Evolutionary conservation across 768 basidiomycete species (phyloP), one percentile per base, ranked within the genome.

Genomic region (Boletus sensibilis): DNA sequence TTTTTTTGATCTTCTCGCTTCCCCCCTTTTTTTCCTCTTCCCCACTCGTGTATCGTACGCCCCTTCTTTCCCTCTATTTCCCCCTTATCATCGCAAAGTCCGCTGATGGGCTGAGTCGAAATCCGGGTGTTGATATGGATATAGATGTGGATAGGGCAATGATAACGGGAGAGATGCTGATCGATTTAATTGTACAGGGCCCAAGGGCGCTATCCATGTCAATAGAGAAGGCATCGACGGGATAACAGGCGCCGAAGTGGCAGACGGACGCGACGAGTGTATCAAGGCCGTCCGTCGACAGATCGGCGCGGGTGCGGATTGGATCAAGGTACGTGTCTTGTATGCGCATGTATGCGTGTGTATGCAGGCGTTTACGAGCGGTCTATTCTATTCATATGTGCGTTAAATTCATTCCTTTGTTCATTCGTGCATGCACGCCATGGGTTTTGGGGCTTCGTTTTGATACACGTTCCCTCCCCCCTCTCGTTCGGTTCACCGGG

Each of bases 271-370:
- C 23, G 79, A 78, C 33, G 82, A 75, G 34, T 84, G 85, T 61
- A 65, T 79, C 39, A 76, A 75, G 56, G 84, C 79, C 13, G 82
- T 85, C 6, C 74, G 85, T 27, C 76, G 75, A 55, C 86, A 87
- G 59, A 77, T 87, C 52, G 85, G 85, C 31, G 79, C 82, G 13
- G 84, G 84, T 8, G 81, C 85, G 5, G 86, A 87, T 68, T 85
- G 81, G 82, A 83, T 88, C 60, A 86, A 87, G 78, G 81, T 82
- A 56, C 20, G 33, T 33, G 31, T 4, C 21, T 48, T 53, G 54
- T 53, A 5, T 60, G 51, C 29, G 23, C 7, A 3, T 65, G 55
- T 58, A 27, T 64, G 51, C 31, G n/a, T 0, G 7, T 57, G 51
- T 57, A 20, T 57, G 34, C 9, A 2, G 8, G 10, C 38, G 8